Evolutionary conservation across 352 stramenopile genomes (phyloP).

Genomic region (Phytophthora macrochlamydospora): DNA sequence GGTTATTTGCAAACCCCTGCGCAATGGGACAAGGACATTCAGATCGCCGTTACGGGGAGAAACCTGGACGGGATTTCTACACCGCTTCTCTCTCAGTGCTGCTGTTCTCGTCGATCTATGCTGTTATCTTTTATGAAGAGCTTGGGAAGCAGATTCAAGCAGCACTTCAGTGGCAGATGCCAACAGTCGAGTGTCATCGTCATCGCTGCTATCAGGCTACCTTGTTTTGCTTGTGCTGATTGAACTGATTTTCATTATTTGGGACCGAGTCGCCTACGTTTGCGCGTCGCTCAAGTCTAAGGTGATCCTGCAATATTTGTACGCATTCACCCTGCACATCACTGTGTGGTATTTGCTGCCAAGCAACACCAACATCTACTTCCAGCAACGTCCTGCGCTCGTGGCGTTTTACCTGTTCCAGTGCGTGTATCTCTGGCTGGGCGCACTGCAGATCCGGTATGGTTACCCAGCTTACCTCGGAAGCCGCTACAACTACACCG

Average conservation of each 20-base stretch:
- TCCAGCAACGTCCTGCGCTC: conserved; percentile 69
- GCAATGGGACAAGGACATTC: conserved; percentile 89
- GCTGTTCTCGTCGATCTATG: conserved; percentile 71
- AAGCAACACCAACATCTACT: conserved; percentile 77
- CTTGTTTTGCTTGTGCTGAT: conserved; percentile 84
- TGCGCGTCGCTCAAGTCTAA: conserved; percentile 77
- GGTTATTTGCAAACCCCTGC: conserved; percentile 67
- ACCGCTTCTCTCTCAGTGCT: conserved; percentile 66
- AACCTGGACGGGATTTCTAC: conserved; percentile 82
- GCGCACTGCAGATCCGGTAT: conserved; percentile 84
- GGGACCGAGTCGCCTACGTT: conserved; percentile 85
- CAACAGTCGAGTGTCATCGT: conserved; percentile 63
- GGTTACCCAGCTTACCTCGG: conserved; percentile 84
- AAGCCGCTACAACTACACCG: conserved; percentile 81
- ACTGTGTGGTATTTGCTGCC: conserved; percentile 82
- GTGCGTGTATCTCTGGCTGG: conserved; percentile 77
- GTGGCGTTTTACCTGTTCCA: conserved; percentile 86
- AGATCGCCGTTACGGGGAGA: conserved; percentile 77
- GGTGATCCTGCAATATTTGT: conserved; percentile 78
- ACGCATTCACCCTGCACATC: conserved; percentile 72
- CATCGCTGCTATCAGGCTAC: conserved; percentile 85
- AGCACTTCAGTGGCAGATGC: conserved; percentile 41
- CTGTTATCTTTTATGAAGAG: conserved; percentile 77
- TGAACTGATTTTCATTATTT: conserved; percentile 83
- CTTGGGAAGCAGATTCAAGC: conserved; percentile 64